Percentiles rank a stretch among this genome's conserved stretches.
phyloP scores from a whole-genome alignment of 2,329 filamentous ascomycete species.

The Davidsoniella neocaledoniae region DNA sequence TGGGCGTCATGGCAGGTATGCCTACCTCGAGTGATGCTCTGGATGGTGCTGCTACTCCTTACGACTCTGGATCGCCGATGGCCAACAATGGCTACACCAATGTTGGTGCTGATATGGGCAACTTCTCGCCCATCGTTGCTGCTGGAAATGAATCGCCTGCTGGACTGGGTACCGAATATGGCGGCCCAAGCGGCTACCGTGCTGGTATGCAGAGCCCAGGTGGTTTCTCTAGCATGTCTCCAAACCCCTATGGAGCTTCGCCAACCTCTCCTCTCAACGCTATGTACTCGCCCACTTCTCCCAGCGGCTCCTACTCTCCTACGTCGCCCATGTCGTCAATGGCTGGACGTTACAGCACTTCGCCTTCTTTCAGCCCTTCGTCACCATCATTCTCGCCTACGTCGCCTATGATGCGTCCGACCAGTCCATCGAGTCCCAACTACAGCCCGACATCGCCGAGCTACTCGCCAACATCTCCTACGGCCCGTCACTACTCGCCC shows the following conservation, averaged over 20 bases:
- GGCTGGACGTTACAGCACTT: slow-evolving; percentile 34
- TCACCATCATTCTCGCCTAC: slow-evolving; percentile 48
- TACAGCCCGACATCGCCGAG: slow-evolving; percentile 51
- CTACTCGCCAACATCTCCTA: slow-evolving; percentile 47
- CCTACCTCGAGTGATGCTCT: slow-evolving; percentile 57
- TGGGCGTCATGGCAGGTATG: slow-evolving; percentile 65
- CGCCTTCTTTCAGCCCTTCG: slow-evolving; percentile 45
- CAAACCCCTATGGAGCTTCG: slow-evolving; percentile 61
- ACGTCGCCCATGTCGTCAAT: slow-evolving; percentile 51
- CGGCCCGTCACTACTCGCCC: slow-evolving; percentile 41
- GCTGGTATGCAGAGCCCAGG: slow-evolving; percentile 46
- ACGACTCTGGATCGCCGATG: slow-evolving; percentile 74
- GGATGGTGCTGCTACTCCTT: slow-evolving; percentile 81
- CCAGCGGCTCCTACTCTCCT: slow-evolving; percentile 57
- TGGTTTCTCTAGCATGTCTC: slow-evolving; percentile 36
- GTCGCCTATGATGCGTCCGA: slow-evolving; percentile 39
- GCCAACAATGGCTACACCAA: slow-evolving; percentile 51
- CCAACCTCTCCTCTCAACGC: slow-evolving; percentile 40
- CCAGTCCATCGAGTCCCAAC: slow-evolving; percentile 39
- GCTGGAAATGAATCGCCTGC: slow-evolving; percentile 54
- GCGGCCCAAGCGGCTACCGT: slow-evolving; percentile 32
- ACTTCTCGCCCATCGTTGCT: slow-evolving; percentile 64
- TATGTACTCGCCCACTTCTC: slow-evolving; percentile 62
- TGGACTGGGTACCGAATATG: slow-evolving; percentile 48
- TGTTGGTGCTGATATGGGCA: slow-evolving; percentile 41